Base-by-base conservation (phyloP, 331 rosid genomes). In the Malus hybrid region DNA sequence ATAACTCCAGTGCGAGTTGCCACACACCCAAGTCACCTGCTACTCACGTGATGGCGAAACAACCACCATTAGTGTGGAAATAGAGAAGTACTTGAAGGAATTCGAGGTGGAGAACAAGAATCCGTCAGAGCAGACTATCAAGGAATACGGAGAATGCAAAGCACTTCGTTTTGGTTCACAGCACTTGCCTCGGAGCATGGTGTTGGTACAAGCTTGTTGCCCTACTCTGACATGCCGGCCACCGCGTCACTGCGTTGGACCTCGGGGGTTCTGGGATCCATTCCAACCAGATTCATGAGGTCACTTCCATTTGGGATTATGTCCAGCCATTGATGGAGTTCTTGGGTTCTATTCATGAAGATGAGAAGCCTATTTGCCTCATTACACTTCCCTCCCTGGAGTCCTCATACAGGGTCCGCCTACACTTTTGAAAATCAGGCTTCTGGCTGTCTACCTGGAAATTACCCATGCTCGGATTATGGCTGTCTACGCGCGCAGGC, bases 21-120 rank as follows among this genome's bases (percentile, higher is more conserved):
- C 77, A 16, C 48, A 88, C 89, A 13, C 96, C 96, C 10, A 86
- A 77, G 46, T 81, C 87, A 24, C 36, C 29, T 14, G 74, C 79
- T 3, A 29, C 64, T 52, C 73, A 62, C 74, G 71, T 42, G 36
- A 42, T 42, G 22, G 46, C 85, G 66, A 80, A 54, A 69, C 73
- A 79, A 6, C 33, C 60, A 4, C 69, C 80, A 1, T 71, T 71
- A 76, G 80, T 80, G 46, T 90, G 96, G 24, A 24, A 24, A 24
- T 24, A 24, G 24, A 24, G 24, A 24, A 24, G 24, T 24, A 24
- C 24, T 24, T 24, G 24, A 24, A 24, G 24, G 24, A 24, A 24
- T 24, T 24, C 24, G 1, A 24, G 24, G 24, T 24, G 24, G 24
- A 24, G 24, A 24, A 24, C 24, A 24, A 24, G 24, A 24, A 24